Evolutionary conservation across 2,329 filamentous ascomycete genomes (phyloP).

Genomic region (Magnaporthiopsis poae): DNA sequence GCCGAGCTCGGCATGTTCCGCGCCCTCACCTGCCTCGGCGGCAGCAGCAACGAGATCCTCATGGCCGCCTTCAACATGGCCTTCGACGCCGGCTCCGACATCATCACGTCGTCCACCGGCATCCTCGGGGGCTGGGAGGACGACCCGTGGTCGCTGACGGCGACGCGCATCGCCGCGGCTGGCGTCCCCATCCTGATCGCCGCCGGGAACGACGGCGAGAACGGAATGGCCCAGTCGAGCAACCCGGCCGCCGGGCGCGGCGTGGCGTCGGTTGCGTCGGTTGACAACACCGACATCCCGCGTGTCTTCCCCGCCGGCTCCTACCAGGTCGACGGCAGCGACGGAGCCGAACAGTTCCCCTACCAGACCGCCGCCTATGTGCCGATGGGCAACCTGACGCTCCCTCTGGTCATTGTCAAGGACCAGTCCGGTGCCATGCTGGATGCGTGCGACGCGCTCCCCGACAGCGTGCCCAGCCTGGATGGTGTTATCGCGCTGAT

Average conservation of each 20-base stretch:
- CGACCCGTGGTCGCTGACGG: constrained; percentile 5
- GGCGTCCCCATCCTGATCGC: constrained; percentile 31
- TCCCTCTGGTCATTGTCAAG: constrained; percentile 17
- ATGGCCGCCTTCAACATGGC: constrained; percentile 33
- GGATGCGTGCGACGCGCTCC: constrained; percentile 41
- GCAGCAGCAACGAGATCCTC: constrained; percentile 28
- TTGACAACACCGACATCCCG: constrained; percentile 19
- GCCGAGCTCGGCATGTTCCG: constrained; percentile 31
- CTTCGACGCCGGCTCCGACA: constrained; percentile 30
- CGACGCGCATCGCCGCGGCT: constrained; percentile 27
- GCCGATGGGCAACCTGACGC: constrained; percentile 14
- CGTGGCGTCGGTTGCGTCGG: constrained; percentile 35
- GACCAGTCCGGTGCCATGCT: constrained; percentile 33
- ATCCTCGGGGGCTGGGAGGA: not conserved
- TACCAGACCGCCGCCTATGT: constrained; percentile 11
- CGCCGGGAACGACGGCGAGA: constrained; percentile 29
- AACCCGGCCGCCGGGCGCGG: constrained; percentile 25
- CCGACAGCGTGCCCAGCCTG: constrained; percentile 36
- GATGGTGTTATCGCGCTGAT: constrained; percentile 49
- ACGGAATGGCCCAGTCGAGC: not conserved
- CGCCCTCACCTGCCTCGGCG: constrained; percentile 26
- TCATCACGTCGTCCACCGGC: constrained; percentile 25
- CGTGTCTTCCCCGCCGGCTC: constrained; percentile 11
- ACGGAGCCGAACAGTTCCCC: constrained; percentile 11
- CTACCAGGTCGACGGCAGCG: constrained; percentile 8